Evolutionary conservation across 805 yeast genomes (phyloP).

Genomic region (Ascoidea rubescens): DNA sequence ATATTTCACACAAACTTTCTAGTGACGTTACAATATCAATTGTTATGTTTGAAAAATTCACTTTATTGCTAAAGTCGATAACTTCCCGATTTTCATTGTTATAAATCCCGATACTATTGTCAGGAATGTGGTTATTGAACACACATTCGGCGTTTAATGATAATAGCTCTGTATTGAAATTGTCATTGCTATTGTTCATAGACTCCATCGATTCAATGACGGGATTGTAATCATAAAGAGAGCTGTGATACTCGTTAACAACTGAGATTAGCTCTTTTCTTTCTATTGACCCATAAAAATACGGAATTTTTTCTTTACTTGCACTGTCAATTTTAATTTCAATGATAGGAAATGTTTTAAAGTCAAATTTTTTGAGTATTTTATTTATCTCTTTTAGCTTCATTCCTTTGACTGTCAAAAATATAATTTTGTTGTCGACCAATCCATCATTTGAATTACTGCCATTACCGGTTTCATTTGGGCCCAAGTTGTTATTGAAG

Average conservation of each 20-base stretch:
- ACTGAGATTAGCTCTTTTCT: background rate
- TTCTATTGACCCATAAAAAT: background rate
- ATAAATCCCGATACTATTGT: no score
- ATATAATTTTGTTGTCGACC: conserved; percentile 1
- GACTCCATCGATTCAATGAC: no score
- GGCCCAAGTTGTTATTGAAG: background rate
- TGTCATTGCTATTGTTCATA: background rate
- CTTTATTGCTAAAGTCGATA: conserved; percentile 17
- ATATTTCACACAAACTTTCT: conserved; percentile 50
- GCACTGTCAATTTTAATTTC: background rate
- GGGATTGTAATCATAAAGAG: background rate
- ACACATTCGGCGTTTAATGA: background rate
- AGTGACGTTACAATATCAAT: conserved; percentile 40
- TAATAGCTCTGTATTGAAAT: background rate
- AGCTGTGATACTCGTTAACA: background rate
- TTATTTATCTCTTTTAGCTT: background rate
- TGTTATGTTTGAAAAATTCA: conserved; percentile 48
- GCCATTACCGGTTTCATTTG: background rate
- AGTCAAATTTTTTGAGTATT: background rate
- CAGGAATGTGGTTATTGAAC: background rate
- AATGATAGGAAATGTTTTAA: background rate
- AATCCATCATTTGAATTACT: conserved; percentile 1
- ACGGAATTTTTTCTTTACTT: background rate
- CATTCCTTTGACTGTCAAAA: conserved; percentile 5
- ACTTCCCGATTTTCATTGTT: background rate